Conservation (phyloP, 2,329 filamentous ascomycete genomes). For the Claviceps capensis region DNA sequence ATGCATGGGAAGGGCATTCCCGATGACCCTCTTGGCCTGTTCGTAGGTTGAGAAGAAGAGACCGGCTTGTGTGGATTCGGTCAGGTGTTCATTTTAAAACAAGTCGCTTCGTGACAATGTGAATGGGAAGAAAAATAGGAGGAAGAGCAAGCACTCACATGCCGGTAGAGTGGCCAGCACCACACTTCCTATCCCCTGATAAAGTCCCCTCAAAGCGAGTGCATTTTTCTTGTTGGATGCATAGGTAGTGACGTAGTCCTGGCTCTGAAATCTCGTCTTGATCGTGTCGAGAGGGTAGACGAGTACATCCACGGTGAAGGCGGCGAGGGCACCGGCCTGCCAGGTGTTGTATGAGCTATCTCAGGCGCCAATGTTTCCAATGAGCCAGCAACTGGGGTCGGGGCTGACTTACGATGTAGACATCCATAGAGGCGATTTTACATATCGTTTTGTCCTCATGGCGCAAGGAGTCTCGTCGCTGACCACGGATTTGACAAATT, state of each 20-base stretch:
- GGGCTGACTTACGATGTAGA: constrained; percentile 17
- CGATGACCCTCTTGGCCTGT: constrained; percentile 52
- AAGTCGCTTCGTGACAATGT: too few relatives aligned
- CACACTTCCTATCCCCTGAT: constrained; percentile 77
- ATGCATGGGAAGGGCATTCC: constrained; percentile 40
- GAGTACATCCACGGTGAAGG: constrained; percentile 72
- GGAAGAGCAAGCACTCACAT: constrained; percentile 31
- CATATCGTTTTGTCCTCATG: not conserved
- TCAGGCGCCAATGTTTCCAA: too few relatives aligned
- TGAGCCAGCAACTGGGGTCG: too few relatives aligned
- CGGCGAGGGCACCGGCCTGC: constrained; percentile 72
- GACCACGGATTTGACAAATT: not conserved
- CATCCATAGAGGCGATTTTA: constrained; percentile 11
- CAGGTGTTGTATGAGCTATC: too few relatives aligned
- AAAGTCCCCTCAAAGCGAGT: constrained; percentile 55
- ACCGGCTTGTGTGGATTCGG: constrained; percentile 39
- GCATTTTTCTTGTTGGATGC: constrained; percentile 39
- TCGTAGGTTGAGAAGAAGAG: constrained; percentile 89
- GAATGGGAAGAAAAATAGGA: not conserved
- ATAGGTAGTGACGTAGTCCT: constrained; percentile 57
- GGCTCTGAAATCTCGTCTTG: constrained; percentile 74
- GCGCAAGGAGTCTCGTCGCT: too few relatives aligned
- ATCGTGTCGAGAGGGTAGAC: constrained; percentile 83
- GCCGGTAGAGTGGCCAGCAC: constrained; percentile 81
- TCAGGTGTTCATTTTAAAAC: too few relatives aligned